These are phyloP conservation scores for Syzygium oleosum DNA, from an alignment of 345 rosid species.

Conservation along the genomic window DNA sequence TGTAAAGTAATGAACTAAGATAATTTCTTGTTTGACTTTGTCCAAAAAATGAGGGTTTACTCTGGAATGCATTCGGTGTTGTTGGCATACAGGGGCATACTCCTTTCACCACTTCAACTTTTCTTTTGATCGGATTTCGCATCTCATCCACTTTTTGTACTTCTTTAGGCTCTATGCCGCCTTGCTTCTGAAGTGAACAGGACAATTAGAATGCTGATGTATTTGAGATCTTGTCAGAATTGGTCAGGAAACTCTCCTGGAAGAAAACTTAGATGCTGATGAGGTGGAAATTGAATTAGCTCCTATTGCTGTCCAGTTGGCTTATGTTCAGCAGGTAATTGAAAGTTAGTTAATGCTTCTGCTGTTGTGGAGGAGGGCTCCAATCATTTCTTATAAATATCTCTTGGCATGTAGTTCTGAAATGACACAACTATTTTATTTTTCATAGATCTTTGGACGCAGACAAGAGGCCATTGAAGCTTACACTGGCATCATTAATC, in stretches of 20 bases:
- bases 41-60: neutral
- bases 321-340: constrained; percentile 73
- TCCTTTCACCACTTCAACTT: neutral
- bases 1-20: neutral
- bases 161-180: neutral
- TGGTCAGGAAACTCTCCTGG: constrained; percentile 86
- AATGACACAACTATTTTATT: neutral
- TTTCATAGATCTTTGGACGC: constrained; percentile 63
- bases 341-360: neutral
- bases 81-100: neutral
- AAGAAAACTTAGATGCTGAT: constrained; percentile 67
- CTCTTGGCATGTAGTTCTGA: neutral
- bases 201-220: neutral
- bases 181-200: neutral
- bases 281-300: constrained; percentile 83
- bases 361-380: neutral
- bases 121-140: neutral
- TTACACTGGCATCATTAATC: constrained; percentile 51
- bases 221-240: constrained; percentile 28
- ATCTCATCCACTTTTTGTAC: neutral
- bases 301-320: constrained; percentile 81
- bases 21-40: neutral
- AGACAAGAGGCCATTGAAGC: constrained; percentile 52
- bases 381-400: neutral
- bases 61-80: neutral